Evolutionary conservation across 2,329 filamentous ascomycete genomes (phyloP), one percentile per base, ranked within the genome.

Genomic region (Monilinia vaccinii-corymbosi): DNA sequence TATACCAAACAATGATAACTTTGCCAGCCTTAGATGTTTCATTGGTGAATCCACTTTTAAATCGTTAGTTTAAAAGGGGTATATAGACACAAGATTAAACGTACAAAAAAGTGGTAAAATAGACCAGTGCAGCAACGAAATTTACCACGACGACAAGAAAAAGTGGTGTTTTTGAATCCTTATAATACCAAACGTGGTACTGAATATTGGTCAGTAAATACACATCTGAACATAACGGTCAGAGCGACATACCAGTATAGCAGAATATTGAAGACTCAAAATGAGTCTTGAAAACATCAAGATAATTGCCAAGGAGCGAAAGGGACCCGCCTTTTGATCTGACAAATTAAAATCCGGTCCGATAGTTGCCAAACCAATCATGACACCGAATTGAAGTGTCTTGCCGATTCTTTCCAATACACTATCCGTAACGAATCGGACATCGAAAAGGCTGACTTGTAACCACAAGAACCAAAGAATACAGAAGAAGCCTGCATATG

Each of bases 391-490:
- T 62, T 84, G 80, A 11, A 78, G 52, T 3, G 76, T 77, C 64
- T 83, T 83, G 63, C 76, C 79, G 38, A 76, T 61, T 36, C 81
- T 74, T 64, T 83, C 80, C 63, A 83, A 78, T 21, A 83, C 71
- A 25, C 75, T 79, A 67, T 85, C 81, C 47, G 76, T 71, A 3
- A 77, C 77, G 66, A 84, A 84, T 3, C 82, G 78, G 28, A 84
- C 76, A 68, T 85, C 81, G 67, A 80, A 82, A 1, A 84, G 71
- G 16, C 77, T 78, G 51, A 81, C 78, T 68, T 84, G 81, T 55
- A 81, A 76, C 82, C 82, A 84, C 9, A 79, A 81, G 62, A 82
- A 79, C 81, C 81, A 84, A 6, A 70, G 58, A 13, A 70, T 62
- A 42, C 66, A 83, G 73, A 61, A 84, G 73, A 45, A 77, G 72